Conservation (phyloP, 495 filamentous ascomycete species). For the Neurospora hispaniola region DNA sequence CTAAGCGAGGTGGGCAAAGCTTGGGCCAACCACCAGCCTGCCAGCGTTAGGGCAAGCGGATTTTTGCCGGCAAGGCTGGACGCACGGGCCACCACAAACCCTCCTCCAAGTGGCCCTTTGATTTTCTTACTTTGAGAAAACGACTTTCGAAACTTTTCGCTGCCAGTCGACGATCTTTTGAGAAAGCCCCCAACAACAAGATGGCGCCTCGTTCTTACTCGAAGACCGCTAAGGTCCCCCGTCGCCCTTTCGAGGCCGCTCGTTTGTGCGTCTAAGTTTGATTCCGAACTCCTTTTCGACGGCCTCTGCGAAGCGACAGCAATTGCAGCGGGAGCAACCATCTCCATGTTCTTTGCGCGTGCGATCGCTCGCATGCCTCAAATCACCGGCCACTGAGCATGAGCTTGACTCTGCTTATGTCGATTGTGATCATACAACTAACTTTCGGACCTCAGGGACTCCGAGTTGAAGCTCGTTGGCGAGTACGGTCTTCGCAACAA, state of each 20-base stretch:
- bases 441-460: conserved; percentile 62
- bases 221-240: conserved; percentile 97
- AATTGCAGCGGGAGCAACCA: conserved; percentile 8
- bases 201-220: conserved; percentile 61
- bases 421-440: conserved; percentile 54
- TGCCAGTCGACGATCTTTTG: conserved; percentile 19
- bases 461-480: conserved; percentile 97
- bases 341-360: conserved; percentile 1
- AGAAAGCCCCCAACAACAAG: conserved; percentile 32
- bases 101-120: conserved; percentile 5
- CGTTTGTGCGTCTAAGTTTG: conserved; percentile 62
- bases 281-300: conserved; percentile 13
- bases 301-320: conserved; percentile 43
- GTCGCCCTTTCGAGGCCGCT: conserved; percentile 88
- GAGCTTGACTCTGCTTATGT: conserved; percentile 98
- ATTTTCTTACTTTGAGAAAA: conserved; percentile 14
- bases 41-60: conserved; percentile 22
- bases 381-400: conserved; percentile 85
- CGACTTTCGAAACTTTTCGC: conserved; percentile 21
- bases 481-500: conserved; percentile 99
- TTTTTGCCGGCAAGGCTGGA: not conserved
- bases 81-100: conserved; percentile 33
- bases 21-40: conserved; percentile 1
- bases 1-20: conserved; percentile 17
- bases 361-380: conserved; percentile 13